These are phyloP conservation scores for Aspergillus egyptiacus DNA, from an alignment of 495 filamentous ascomycete species.

Conservation along the genomic window DNA sequence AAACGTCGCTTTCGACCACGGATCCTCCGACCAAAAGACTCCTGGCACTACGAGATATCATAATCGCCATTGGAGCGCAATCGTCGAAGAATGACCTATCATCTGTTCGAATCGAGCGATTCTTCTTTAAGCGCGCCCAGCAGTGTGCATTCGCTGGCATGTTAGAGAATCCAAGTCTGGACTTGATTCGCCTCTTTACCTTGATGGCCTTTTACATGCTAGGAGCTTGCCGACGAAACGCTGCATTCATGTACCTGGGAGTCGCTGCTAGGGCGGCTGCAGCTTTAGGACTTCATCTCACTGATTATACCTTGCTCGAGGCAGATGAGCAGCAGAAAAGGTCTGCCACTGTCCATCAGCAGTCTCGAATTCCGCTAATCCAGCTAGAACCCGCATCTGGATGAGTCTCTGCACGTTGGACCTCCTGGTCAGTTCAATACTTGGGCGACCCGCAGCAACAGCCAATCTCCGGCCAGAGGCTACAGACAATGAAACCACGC, in stretches of 20 bases:
- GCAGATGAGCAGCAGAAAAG: slow-evolving; percentile 16
- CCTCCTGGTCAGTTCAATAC: slow-evolving; percentile 38
- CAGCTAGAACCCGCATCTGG: slow-evolving; percentile 29
- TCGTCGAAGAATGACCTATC: slow-evolving; percentile 23
- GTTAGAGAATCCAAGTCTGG: slow-evolving; percentile 39
- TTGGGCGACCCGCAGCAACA: slow-evolving; percentile 36
- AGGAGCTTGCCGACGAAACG: slow-evolving; percentile 42
- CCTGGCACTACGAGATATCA: slow-evolving; percentile 30
- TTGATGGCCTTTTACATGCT: slow-evolving; percentile 46
- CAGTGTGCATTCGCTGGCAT: slow-evolving; percentile 31
- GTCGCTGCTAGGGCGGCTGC: slow-evolving; percentile 40
- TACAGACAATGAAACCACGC: slow-evolving; percentile 5
- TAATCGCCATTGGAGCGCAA: slow-evolving; percentile 41
- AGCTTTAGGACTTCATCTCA: slow-evolving; percentile 36
- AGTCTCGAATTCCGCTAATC: not conserved
- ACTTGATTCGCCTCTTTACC: slow-evolving; percentile 35
- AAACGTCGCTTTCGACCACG: slow-evolving; percentile 7
- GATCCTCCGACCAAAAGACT: slow-evolving; percentile 21
- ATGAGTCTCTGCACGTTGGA: slow-evolving; percentile 43
- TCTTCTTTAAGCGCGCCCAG: slow-evolving; percentile 38
- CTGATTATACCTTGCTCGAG: not conserved
- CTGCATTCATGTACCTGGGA: slow-evolving; percentile 45
- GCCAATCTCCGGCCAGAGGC: slow-evolving; percentile 23
- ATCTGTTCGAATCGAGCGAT: slow-evolving; percentile 22
- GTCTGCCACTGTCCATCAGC: slow-evolving; percentile 7